Conservation (phyloP, 2,329 filamentous ascomycete species). For the Aspergillus fumigatiaffinis region DNA sequence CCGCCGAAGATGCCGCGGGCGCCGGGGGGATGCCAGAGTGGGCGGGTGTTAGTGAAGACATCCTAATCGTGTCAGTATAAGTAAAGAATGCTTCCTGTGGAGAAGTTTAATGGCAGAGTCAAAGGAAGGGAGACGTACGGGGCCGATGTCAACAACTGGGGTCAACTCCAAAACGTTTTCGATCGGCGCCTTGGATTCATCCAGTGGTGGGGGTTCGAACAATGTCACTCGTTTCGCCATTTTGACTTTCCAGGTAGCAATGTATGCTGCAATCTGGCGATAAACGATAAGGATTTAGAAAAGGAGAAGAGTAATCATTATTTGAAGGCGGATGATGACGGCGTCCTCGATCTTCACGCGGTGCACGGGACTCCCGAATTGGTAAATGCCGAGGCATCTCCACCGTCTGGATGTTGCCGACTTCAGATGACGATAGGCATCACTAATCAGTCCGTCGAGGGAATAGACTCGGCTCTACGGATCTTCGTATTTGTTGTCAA, state of each 20-base stretch:
- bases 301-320: background rate
- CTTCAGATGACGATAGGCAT: background rate
- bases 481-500: too few species aligned
- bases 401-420: background rate
- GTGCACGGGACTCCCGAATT: conserved; percentile 6
- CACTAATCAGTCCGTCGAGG: too few species aligned
- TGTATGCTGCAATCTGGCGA: background rate
- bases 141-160: conserved; percentile 57
- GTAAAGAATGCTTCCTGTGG: background rate
- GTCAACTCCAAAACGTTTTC: conserved; percentile 87
- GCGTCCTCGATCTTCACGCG: too few species aligned
- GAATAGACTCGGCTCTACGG: background rate
- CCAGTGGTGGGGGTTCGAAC: conserved; percentile 69
- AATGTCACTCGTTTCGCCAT: conserved; percentile 53
- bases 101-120: background rate
- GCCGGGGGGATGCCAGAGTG: conserved; percentile 85
- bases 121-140: conserved; percentile 48
- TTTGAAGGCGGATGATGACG: background rate
- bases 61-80: conserved; percentile 50
- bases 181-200: conserved; percentile 71
- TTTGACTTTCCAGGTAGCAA: background rate
- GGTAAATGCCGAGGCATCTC: conserved; percentile 15
- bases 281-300: background rate
- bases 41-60: conserved; percentile 91
- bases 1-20: conserved; percentile 93